Conservation (phyloP, 1,284 basidiomycete species). For the Schizophyllum commune region DNA sequence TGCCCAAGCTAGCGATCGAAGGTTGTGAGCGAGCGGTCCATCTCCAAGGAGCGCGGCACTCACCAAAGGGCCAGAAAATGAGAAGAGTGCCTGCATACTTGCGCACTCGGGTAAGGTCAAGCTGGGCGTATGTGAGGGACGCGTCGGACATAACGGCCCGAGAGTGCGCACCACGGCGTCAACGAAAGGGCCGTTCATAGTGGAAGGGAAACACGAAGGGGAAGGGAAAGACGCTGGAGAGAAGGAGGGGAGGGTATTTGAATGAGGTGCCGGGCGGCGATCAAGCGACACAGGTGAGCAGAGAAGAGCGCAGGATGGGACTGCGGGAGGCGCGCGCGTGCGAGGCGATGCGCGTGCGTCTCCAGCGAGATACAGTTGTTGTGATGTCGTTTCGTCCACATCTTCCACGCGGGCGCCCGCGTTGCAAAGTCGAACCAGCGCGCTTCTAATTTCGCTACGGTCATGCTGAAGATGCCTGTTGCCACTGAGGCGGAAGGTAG, state of each 20-base stretch:
- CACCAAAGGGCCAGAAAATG: conserved; percentile 51
- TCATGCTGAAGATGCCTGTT: not conserved
- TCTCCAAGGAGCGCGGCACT: conserved; percentile 3
- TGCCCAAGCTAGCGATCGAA: conserved; percentile 30
- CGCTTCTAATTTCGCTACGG: not conserved
- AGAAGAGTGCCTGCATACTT: conserved; percentile 35
- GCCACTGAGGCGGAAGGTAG: not conserved
- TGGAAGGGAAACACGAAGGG: not conserved
- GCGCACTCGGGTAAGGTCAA: not conserved
- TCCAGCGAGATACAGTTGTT: not conserved
- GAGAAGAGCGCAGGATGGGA: not conserved
- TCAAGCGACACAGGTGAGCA: not conserved
- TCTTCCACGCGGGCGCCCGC: not conserved
- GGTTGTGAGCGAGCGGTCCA: not conserved
- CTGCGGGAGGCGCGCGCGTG: not conserved
- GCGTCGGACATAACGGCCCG: too few species aligned
- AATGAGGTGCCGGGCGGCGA: not conserved
- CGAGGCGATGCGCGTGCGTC: not conserved
- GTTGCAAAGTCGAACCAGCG: too few species aligned
- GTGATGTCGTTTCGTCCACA: not conserved
- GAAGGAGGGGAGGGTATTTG: not conserved
- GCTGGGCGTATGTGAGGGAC: not conserved
- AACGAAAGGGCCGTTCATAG: not conserved
- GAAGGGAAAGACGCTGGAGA: not conserved
- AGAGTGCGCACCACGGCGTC: not conserved